Percentiles rank a stretch among this genome's conserved stretches.
Conservation (phyloP, 768 basidiomycete genomes). For the Mycena floridula region DNA sequence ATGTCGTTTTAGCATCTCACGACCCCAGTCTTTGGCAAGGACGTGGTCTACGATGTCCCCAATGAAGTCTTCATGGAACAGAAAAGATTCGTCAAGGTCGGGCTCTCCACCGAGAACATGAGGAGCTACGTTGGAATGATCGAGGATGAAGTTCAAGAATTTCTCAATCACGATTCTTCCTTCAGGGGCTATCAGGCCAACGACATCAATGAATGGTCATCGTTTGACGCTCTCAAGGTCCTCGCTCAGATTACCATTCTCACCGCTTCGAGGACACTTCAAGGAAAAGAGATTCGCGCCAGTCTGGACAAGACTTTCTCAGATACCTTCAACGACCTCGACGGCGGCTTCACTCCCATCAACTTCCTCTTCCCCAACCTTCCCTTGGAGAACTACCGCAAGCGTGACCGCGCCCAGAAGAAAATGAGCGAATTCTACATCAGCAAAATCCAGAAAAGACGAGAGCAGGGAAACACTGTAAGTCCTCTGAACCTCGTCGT, state of each 20-base stretch:
- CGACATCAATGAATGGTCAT: slow-evolving; percentile 71
- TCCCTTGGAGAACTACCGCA: slow-evolving; percentile 85
- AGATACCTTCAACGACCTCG: slow-evolving; percentile 78
- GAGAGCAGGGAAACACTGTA: slow-evolving; percentile 40
- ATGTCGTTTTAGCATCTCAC: slow-evolving; percentile 65
- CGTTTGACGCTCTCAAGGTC: slow-evolving; percentile 65
- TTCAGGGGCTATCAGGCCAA: slow-evolving; percentile 60
- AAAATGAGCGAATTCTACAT: slow-evolving; percentile 95
- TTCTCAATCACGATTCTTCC: slow-evolving; percentile 55
- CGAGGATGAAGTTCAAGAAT: slow-evolving; percentile 68
- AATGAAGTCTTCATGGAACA: slow-evolving; percentile 98
- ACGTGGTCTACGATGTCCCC: slow-evolving; percentile 95
- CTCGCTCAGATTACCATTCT: slow-evolving; percentile 90
- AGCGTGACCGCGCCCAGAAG: slow-evolving; percentile 82
- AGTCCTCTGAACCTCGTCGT: slow-evolving; percentile 6
- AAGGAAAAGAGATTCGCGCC: slow-evolving; percentile 84
- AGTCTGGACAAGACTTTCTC: slow-evolving; percentile 81
- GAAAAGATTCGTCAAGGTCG: slow-evolving; percentile 97
- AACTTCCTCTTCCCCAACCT: slow-evolving; percentile 95
- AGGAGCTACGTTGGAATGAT: slow-evolving; percentile 79
- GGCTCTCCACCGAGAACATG: slow-evolving; percentile 89
- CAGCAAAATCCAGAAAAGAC: slow-evolving; percentile 74
- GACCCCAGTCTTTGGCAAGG: slow-evolving; percentile 94
- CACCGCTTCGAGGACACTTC: slow-evolving; percentile 89
- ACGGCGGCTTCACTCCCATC: slow-evolving; percentile 92